These are phyloP conservation scores for Boletus huronensis DNA, from an alignment of 768 basidiomycete species.

Conservation along the genomic window DNA sequence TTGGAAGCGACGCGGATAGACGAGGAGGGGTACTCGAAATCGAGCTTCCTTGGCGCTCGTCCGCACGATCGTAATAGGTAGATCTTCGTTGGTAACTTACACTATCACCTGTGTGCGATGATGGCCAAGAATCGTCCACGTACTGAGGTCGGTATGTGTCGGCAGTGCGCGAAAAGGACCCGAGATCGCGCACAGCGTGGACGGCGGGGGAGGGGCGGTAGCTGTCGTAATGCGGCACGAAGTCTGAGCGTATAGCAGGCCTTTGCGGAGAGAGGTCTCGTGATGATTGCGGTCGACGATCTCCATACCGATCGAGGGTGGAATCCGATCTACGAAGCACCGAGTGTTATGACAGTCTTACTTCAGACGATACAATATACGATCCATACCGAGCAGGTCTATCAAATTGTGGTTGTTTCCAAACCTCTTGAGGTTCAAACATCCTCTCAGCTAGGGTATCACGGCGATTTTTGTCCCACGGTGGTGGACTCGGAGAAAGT, in stretches of 20 bases:
- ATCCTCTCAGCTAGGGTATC: conserved; percentile 48
- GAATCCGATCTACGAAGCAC: conserved; percentile 25
- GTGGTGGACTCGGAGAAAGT: conserved; percentile 34
- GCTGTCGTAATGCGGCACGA: conserved; percentile 40
- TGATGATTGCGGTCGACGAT: conserved; percentile 33
- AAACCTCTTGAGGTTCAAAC: conserved; percentile 70
- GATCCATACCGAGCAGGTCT: conserved; percentile 38
- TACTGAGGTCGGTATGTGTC: conserved; percentile 55
- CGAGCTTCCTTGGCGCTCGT: conserved; percentile 29
- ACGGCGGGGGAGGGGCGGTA: conserved; percentile 43
- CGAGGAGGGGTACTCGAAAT: conserved; percentile 34
- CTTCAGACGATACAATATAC: conserved; percentile 33
- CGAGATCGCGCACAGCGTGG: conserved; percentile 39
- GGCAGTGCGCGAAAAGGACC: conserved; percentile 33
- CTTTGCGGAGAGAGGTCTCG: conserved; percentile 39
- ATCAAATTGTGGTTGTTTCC: conserved; percentile 60
- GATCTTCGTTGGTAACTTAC: conserved; percentile 22
- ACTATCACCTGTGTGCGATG: conserved; percentile 32
- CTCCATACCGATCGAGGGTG: conserved; percentile 34
- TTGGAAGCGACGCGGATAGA: conserved; percentile 11
- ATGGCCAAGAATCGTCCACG: conserved; percentile 32
- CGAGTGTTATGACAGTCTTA: conserved; percentile 18
- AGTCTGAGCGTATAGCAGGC: conserved; percentile 32
- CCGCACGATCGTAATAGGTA: conserved; percentile 23
- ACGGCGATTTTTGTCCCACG: conserved; percentile 33